phyloP scores from a whole-genome alignment of 306 rosid species.

The Parietaria judaica region DNA sequence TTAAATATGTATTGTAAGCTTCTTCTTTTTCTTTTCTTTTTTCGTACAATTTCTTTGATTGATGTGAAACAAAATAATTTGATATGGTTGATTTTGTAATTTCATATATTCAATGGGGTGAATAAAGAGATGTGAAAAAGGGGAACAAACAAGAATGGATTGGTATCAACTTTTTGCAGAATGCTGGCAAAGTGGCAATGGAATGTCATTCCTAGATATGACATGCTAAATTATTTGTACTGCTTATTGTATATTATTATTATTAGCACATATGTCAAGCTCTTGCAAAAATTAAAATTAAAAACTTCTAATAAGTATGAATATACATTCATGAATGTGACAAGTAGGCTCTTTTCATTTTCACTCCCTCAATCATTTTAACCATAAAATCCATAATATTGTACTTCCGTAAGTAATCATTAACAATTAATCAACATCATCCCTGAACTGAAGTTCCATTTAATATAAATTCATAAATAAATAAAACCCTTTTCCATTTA shows the following conservation, averaged over 20 bases:
- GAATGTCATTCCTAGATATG: slow-evolving; percentile 21
- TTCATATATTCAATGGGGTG: background rate
- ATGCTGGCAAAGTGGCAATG: slow-evolving; percentile 15
- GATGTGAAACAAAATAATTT: background rate
- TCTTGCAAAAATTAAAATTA: background rate
- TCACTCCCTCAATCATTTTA: slow-evolving; percentile 9
- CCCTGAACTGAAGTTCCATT: too few species aligned
- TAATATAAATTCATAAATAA: background rate
- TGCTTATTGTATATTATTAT: slow-evolving; percentile 10
- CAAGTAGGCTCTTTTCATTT: slow-evolving; percentile 6
- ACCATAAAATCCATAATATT: background rate
- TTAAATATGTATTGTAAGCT: background rate
- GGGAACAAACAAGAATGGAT: slow-evolving; percentile 10
- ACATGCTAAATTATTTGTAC: slow-evolving; percentile 9
- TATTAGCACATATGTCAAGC: slow-evolving; percentile 1
- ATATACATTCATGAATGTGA: slow-evolving; percentile 2
- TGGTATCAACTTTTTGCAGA: slow-evolving; percentile 2
- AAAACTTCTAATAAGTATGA: background rate
- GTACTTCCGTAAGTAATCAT: background rate
- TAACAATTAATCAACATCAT: background rate
- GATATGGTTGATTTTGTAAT: slow-evolving; percentile 13
- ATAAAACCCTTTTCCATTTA: background rate
- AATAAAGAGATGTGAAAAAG: background rate
- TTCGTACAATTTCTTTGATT: background rate
- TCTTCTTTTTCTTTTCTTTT: background rate